phyloP scores from a whole-genome alignment of 306 rosid species.

The Abrus pulchellus region DNA sequence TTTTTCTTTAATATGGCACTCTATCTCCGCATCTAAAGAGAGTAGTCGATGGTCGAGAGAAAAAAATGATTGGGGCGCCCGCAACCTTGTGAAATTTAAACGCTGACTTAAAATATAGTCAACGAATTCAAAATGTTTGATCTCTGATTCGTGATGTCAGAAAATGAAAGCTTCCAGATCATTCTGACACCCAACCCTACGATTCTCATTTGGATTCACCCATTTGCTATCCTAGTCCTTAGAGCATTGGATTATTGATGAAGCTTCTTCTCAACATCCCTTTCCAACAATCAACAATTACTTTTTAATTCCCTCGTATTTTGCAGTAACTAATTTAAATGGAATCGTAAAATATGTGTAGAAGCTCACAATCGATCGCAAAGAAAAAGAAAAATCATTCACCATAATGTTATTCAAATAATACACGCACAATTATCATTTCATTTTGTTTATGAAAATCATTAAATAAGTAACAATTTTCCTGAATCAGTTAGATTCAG shows the following conservation, averaged over 20 bases:
- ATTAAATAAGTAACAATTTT: too few relatives aligned
- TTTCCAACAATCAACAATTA: not conserved
- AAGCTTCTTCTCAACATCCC: not conserved
- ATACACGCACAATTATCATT: too few relatives aligned
- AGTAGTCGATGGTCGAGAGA: too few relatives aligned
- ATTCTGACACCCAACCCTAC: not conserved
- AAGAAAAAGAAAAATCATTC: too few relatives aligned
- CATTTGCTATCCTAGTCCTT: not conserved
- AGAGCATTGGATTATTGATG: not conserved
- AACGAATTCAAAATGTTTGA: constrained; percentile 19
- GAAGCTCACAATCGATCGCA: too few relatives aligned
- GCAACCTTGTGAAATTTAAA: not conserved
- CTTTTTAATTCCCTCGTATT: too few relatives aligned
- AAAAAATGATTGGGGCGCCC: not conserved
- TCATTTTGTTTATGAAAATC: too few relatives aligned
- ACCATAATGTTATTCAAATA: too few relatives aligned
- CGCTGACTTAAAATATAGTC: not conserved
- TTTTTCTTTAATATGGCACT: too few relatives aligned
- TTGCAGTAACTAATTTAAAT: too few relatives aligned
- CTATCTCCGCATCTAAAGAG: too few relatives aligned
- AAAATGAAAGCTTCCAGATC: constrained; percentile 14
- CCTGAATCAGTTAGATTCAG: not conserved
- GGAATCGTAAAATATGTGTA: too few relatives aligned
- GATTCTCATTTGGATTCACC: not conserved
- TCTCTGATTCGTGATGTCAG: not conserved